A percentile compares a stretch with the other conserved stretches of the same genome.
Evolutionary conservation across 2,329 filamentous ascomycete species (phyloP).

Genomic region (Fusarium tanahbumbuense): DNA sequence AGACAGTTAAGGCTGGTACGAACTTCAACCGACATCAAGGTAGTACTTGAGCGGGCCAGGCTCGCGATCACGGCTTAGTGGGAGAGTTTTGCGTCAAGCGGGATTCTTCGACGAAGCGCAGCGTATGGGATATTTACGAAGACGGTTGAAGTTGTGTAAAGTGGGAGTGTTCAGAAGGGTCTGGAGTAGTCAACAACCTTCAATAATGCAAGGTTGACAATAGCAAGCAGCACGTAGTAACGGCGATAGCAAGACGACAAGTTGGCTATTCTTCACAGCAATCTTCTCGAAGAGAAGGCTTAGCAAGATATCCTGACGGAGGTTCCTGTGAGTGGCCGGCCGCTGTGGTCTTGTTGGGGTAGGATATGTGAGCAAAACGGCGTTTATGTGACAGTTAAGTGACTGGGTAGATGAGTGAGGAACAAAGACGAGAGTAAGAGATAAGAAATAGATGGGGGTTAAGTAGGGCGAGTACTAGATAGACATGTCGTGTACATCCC

Average conservation of each 20-base stretch:
- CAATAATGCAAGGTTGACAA: slow-evolving; percentile 19
- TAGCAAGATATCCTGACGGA: slow-evolving; percentile 43
- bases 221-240: slow-evolving; percentile 40
- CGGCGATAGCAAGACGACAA: slow-evolving; percentile 43
- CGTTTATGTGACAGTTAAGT: slow-evolving; percentile 5
- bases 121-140: slow-evolving; percentile 13
- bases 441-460: slow-evolving; percentile 25
- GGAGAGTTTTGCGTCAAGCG: slow-evolving; percentile 14
- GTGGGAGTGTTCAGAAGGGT: slow-evolving; percentile 5
- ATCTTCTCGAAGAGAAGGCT: slow-evolving; percentile 32
- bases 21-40: slow-evolving; percentile 71
- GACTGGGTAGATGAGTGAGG: slow-evolving; percentile 12
- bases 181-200: slow-evolving; percentile 14
- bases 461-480: slow-evolving; percentile 29
- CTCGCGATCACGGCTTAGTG: slow-evolving; percentile 40
- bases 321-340: slow-evolving; percentile 39
- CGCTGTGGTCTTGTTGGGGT: slow-evolving; percentile 31
- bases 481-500: slow-evolving; percentile 28
- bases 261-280: slow-evolving; percentile 44
- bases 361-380: slow-evolving; percentile 23
- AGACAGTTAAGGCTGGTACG: slow-evolving; percentile 67
- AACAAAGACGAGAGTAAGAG: slow-evolving; percentile 12
- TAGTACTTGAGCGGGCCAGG: slow-evolving; percentile 53
- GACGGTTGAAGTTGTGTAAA: slow-evolving; percentile 10
- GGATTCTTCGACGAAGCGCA: slow-evolving; percentile 21